Evolutionary conservation across 2,329 filamentous ascomycete species (phyloP).

Genomic region (Zalaria obscura): DNA sequence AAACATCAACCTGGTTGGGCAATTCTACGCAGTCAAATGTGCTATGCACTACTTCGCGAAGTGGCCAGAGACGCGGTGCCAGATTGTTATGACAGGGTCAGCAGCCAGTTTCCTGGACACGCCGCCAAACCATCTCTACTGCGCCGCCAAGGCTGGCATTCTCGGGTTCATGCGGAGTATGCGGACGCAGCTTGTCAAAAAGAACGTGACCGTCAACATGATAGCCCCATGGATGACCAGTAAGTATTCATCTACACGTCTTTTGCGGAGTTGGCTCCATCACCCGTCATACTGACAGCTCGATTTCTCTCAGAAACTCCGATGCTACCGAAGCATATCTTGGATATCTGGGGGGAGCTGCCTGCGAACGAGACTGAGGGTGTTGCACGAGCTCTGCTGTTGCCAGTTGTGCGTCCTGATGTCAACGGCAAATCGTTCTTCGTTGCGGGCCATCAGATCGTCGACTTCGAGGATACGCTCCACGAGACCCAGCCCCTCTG

Average conservation of each 20-base stretch:
- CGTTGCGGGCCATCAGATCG: conserved; percentile 11
- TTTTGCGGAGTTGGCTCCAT: too few relatives aligned
- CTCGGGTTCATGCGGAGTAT: conserved; percentile 13
- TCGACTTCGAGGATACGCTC: conserved; percentile 15
- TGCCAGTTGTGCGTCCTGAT: conserved; percentile 11
- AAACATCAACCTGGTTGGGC: conserved; percentile 11
- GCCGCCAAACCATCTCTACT: conserved; percentile 10
- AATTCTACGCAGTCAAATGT: conserved; percentile 11
- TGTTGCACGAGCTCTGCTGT: conserved; percentile 11
- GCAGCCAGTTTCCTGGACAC: conserved; percentile 12
- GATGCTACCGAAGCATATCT: conserved; percentile 4
- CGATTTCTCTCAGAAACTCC: conserved; percentile 1
- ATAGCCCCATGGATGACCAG: conserved; percentile 16
- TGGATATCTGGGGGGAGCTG: conserved; percentile 9
- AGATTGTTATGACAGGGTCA: conserved; percentile 11
- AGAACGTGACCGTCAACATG: conserved; percentile 12
- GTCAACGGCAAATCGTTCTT: conserved; percentile 12
- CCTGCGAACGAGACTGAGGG: conserved; percentile 12
- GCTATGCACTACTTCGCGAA: conserved; percentile 12
- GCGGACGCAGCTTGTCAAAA: conserved; percentile 7
- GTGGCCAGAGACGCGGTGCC: conserved; percentile 6
- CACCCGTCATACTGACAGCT: too few relatives aligned
- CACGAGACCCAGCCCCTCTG: conserved; percentile 12
- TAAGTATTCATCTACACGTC: conserved; percentile 3
- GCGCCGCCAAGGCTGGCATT: conserved; percentile 13